These are phyloP conservation scores for Gremmenia infestans DNA, from an alignment of 2,329 filamentous ascomycete species.

Conservation along the genomic window DNA sequence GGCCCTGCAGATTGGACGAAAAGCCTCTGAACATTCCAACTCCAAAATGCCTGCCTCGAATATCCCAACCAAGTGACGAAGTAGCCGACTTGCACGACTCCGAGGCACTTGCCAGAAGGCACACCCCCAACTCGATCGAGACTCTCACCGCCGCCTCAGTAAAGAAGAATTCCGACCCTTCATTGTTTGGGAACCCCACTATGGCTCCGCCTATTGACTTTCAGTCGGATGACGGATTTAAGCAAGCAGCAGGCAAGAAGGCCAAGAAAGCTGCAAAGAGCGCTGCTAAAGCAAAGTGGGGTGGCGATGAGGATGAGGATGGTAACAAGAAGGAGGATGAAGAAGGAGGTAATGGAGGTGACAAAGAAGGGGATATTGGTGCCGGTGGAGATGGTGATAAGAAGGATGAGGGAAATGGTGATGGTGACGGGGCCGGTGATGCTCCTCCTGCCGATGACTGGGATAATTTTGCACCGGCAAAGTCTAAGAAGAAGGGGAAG, in stretches of 20 bases:
- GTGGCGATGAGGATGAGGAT: constrained; percentile 43
- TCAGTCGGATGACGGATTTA: constrained; percentile 47
- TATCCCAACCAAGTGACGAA: constrained; percentile 14
- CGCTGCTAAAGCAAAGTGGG: constrained; percentile 43
- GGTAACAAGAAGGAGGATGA: constrained; percentile 39
- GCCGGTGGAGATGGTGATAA: constrained; percentile 33
- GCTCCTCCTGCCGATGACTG: constrained; percentile 47
- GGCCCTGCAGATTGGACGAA: constrained; percentile 22
- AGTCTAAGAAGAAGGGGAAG: constrained; percentile 55
- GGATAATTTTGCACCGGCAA: constrained; percentile 41
- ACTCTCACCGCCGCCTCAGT: constrained; percentile 18
- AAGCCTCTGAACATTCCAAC: constrained; percentile 21
- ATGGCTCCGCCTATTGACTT: constrained; percentile 51
- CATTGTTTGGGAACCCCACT: constrained; percentile 43
- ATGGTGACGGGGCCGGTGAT: constrained; percentile 32
- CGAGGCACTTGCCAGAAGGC: constrained; percentile 25
- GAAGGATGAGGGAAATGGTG: constrained; percentile 36
- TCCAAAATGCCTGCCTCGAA: constrained; percentile 13
- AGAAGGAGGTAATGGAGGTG: constrained; percentile 32
- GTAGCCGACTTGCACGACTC: constrained; percentile 22
- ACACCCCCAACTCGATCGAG: constrained; percentile 18
- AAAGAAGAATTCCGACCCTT: constrained; percentile 16
- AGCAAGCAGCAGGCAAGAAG: constrained; percentile 51
- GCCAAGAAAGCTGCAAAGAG: constrained; percentile 16
- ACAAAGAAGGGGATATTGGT: constrained; percentile 30